These are phyloP conservation scores for Aplosporella prunicola DNA, from an alignment of 2,329 filamentous ascomycete species.

Conservation along the genomic window DNA sequence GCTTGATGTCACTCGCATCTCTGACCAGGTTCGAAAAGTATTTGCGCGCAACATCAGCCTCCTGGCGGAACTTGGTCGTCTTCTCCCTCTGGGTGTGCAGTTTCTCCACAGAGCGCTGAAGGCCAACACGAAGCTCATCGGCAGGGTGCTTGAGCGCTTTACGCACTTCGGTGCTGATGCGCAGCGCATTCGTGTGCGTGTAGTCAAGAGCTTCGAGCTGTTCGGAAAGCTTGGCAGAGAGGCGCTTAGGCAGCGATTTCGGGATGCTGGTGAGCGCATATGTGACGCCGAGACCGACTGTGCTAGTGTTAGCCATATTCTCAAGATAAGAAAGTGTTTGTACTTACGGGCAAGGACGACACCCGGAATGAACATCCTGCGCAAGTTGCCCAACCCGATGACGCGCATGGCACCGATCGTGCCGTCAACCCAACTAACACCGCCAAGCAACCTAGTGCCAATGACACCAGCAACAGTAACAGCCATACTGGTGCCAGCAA, in stretches of 20 bases:
- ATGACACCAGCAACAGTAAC: conserved; percentile 83
- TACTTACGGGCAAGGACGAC: conserved; percentile 67
- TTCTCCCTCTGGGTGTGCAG: conserved; percentile 70
- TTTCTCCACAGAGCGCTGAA: conserved; percentile 79
- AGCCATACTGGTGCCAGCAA: conserved; percentile 88
- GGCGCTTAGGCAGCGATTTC: conserved; percentile 73
- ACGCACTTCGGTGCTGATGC: conserved; percentile 77
- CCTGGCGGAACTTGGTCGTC: conserved; percentile 67
- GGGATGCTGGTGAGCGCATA: conserved; percentile 85
- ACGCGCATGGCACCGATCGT: conserved; percentile 72
- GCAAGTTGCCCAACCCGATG: conserved; percentile 70
- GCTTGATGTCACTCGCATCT: conserved; percentile 42
- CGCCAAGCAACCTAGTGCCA: conserved; percentile 70
- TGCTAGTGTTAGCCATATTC: background rate
- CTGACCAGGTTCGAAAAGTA: conserved; percentile 83
- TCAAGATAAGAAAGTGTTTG: background rate
- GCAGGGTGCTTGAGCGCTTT: conserved; percentile 82
- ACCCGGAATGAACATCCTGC: conserved; percentile 71
- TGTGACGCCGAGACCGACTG: conserved; percentile 63
- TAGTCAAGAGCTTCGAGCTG: conserved; percentile 82
- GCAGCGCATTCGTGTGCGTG: conserved; percentile 75
- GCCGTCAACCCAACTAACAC: conserved; percentile 82
- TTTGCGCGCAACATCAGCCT: conserved; percentile 79
- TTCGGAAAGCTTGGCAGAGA: conserved; percentile 73
- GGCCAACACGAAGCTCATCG: conserved; percentile 70